Base-by-base conservation (phyloP, 176 grass and related monocot genomes). In the Eleusine coracana region DNA sequence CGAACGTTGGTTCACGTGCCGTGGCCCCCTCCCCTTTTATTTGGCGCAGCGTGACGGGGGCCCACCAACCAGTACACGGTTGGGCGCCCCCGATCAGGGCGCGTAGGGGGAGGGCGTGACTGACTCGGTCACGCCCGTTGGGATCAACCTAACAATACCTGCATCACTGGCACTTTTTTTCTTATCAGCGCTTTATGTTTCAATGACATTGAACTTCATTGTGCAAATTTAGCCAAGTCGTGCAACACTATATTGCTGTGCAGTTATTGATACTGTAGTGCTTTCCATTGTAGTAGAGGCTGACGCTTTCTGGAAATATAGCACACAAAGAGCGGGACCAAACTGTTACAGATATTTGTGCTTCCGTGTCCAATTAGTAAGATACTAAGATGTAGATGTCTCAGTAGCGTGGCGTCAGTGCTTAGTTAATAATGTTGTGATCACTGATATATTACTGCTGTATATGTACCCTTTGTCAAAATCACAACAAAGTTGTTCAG, bases 341-440 rank as follows among this genome's bases (percentile, higher is more conserved):
- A n/a, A 12, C 17, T 58, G 18, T 75, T 75, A 10, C 52, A 62
- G 0, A 13, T 36, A 6, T 62, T 49, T 46, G 16, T 36, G 56
- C 42, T 73, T 49, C 40, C 18, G 23, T 72, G 17, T 37, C 41
- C 38, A 55, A 13, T 78, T 54, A 66, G 27, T 38, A 68, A 27
- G 23, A 52, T 54, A 66, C 17, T 38, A 68, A 27, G 23, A 52
- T 58, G 0, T 58, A 58, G 54, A 27, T 61, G 58, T 9, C 7
- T 25, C 8, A 23, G 20, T 61, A 61, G 58, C n/a, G 7, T 29
- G 60, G 5, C 60, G 14, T 37, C 13, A 66, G 6, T 44, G 14
- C 50, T 65, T 84, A 49, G 23, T 44, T 39, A 41, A 55, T 40
- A 87, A 0, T 41, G 46, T 41, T 63, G 49, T 18, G 56, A 73